Percentiles rank a stretch among this genome's conserved stretches.
Evolutionary conservation across 306 rosid species (phyloP).

Genomic region (Gillenia trifoliata): DNA sequence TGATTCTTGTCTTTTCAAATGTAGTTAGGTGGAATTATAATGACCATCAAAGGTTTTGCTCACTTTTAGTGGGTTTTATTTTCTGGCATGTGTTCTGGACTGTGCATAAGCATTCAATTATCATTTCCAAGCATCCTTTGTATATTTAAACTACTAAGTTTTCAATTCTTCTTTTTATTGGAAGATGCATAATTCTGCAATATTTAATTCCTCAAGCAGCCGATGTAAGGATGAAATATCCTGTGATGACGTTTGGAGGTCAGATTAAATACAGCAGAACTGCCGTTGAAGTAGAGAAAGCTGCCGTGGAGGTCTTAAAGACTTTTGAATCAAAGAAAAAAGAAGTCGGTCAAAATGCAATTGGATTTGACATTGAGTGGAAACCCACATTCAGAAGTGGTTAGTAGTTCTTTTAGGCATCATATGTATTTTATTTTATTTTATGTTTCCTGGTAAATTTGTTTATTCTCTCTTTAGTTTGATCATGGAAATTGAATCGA

Average conservation of each 20-base stretch:
- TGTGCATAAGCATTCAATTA: not conserved
- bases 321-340: slow-evolving; percentile 31
- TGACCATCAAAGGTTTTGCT: not conserved
- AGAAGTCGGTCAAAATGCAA: slow-evolving; percentile 28
- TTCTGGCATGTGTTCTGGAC: not conserved
- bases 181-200: not conserved
- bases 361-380: slow-evolving; percentile 92
- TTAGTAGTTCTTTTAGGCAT: slow-evolving; percentile 7
- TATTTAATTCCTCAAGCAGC: slow-evolving; percentile 19
- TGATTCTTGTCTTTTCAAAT: not conserved
- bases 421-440: not conserved
- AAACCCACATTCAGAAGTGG: slow-evolving; percentile 64
- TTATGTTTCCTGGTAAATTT: not conserved
- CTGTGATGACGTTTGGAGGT: slow-evolving; percentile 65
- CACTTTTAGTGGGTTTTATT: not conserved
- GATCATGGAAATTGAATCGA: not conserved
- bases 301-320: slow-evolving; percentile 37
- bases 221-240: slow-evolving; percentile 41
- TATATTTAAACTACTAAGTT: not conserved
- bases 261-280: slow-evolving; percentile 64
- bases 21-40: not conserved
- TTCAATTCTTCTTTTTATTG: not conserved
- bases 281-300: slow-evolving; percentile 47
- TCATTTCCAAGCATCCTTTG: not conserved
- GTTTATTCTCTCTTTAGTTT: not conserved